Base-by-base conservation (phyloP, 2,329 filamentous ascomycete genomes). In the Monilinia fructicola region DNA sequence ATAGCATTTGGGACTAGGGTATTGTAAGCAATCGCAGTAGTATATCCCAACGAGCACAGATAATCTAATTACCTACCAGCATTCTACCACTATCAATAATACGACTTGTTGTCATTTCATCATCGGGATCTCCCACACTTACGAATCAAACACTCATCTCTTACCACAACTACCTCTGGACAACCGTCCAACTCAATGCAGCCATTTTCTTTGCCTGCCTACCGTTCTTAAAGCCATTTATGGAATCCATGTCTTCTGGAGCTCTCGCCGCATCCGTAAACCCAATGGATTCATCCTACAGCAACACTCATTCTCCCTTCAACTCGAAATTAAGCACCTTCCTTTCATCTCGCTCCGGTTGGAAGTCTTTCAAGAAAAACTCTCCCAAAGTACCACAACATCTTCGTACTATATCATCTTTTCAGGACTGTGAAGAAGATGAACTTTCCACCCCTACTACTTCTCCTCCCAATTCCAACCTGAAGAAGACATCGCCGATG, bases 21-120 rank as follows among this genome's bases (percentile, higher is more conserved):
- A 14, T 72, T 76, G 78, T 80, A 70, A 73, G 78, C 71, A 38
- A 31, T 35, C 61, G 5, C 16, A 54, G 2, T 16, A 38, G 0
- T 35, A 21, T n/a, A 12, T 18, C 16, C 16, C 7, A 23, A 21
- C 11, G 12, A 14, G 35, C 16, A 11, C 31, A 16, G 10, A 44
- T 44, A 31, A 31, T 55, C 23, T 56, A 59, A 70, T 28, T 11
- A 54, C n/a, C 64, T 44, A 40, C n/a, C 54, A 79, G 78, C 4
- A 71, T 78, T 6, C 76, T 79, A 56, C 71, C 77, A 31, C 73
- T 78, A 38, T 70, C 70, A 44, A 68, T 69, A 46, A 59, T 67
- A 18, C 68, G 71, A 59, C 56, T 70, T 16, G 59, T 68, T 31
- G 64, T 67, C 14, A 56, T 73, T 54, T 67, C 67, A 54, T 64